These are phyloP conservation scores for Globisporangium uncinulatum DNA, from an alignment of 352 stramenopile genomes.

Conservation along the genomic window DNA sequence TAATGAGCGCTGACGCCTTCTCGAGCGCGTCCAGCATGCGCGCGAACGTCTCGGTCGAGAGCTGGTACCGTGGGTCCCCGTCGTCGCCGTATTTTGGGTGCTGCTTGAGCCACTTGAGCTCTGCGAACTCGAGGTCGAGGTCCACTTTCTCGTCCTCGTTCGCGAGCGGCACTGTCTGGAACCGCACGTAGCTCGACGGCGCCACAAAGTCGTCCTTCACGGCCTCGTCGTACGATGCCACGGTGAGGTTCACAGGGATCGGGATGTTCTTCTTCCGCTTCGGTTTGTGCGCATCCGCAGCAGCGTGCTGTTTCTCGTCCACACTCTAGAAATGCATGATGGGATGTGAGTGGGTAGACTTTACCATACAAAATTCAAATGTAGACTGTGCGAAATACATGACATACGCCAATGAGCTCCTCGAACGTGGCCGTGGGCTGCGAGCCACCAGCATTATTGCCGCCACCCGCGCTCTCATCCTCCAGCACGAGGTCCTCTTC, in stretches of 20 bases:
- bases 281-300: conserved; percentile 21
- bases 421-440: conserved; percentile 52
- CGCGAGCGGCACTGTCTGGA: conserved; percentile 51
- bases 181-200: conserved; percentile 78
- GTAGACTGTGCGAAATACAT: neutral
- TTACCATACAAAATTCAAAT: neutral
- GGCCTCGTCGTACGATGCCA: conserved; percentile 59
- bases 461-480: conserved; percentile 31
- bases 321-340: conserved; percentile 31
- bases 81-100: conserved; percentile 82
- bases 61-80: conserved; percentile 72
- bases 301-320: conserved; percentile 35
- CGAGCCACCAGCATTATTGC: conserved; percentile 10
- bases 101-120: conserved; percentile 82
- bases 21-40: conserved; percentile 87
- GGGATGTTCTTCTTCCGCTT: conserved; percentile 83
- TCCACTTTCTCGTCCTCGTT: conserved; percentile 53
- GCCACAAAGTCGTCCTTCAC: conserved; percentile 65
- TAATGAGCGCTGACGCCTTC: conserved; percentile 77
- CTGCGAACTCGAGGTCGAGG: conserved; percentile 73
- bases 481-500: conserved; percentile 76
- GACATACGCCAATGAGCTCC: conserved; percentile 63
- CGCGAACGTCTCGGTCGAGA: conserved; percentile 56
- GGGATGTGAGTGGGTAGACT: neutral
- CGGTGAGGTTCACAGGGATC: conserved; percentile 72